phyloP scores from a whole-genome alignment of 441 rosid genomes.

The Arabidopsis hybrid region DNA sequence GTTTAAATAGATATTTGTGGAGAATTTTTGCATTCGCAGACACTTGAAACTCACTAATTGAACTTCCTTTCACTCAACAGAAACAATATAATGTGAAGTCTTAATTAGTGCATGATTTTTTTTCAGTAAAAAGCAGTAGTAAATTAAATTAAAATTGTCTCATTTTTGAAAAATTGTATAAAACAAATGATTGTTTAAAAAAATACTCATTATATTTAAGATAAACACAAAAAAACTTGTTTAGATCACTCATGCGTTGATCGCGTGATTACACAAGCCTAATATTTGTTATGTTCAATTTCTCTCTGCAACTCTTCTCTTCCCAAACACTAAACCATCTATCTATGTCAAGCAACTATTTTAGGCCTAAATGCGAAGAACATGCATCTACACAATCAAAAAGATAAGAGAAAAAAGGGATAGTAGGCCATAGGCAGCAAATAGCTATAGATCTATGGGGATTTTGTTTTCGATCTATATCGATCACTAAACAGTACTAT shows the following conservation, averaged over 20 bases:
- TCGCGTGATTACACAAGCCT: neutral
- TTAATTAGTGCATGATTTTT: neutral
- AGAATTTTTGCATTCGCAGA: neutral
- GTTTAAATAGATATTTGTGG: neutral
- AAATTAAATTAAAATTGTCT: too few relatives aligned
- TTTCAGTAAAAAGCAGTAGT: too few relatives aligned
- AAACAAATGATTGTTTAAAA: too few relatives aligned
- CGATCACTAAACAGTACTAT: slow-evolving; percentile 40
- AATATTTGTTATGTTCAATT: neutral
- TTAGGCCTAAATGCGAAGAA: slow-evolving; percentile 3
- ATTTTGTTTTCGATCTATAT: slow-evolving; percentile 37
- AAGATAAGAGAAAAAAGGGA: neutral
- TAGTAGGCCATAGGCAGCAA: slow-evolving; percentile 35
- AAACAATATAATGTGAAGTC: neutral
- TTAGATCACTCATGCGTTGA: neutral
- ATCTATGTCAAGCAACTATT: neutral
- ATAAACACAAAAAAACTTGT: neutral
- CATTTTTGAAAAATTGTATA: neutral
- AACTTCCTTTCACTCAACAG: neutral
- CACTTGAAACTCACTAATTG: neutral
- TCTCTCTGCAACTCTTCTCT: neutral
- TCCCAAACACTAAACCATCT: slow-evolving; percentile 12
- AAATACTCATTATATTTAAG: too few relatives aligned
- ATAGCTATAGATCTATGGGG: slow-evolving; percentile 10
- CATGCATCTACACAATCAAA: slow-evolving; percentile 17